Evolutionary conservation across 441 rosid genomes (phyloP), one percentile per base, ranked within the genome.

Genomic region (Adansonia grandidieri): DNA sequence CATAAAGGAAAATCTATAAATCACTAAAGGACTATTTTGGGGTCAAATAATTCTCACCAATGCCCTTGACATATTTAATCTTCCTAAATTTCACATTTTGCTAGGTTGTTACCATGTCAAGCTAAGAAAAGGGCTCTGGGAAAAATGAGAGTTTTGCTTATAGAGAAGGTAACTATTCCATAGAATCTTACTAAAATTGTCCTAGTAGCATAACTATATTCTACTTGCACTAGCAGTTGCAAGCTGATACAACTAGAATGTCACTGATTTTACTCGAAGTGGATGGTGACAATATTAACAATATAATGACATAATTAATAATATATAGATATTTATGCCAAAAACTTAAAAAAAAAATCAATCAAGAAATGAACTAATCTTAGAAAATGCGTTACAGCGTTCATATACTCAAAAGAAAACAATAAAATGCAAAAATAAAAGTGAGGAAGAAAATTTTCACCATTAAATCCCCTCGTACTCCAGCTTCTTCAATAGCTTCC

Each of bases 401-500:
- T 28, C 14, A 42, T 13, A 73, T 54, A 14, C 56, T 40, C 75
- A 71, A 62, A 80, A 54, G 32, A 40, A n/a, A 28, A 65, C 42
- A 71, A 71, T 4, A 17, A 71, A 73, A 37, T 19, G 62, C 56
- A 77, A 1, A 69, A 42, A 71, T 11, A 28, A 24, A 78, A 47
- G 22, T 7, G 51, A 67, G 32, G 20, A 74, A 48, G 67, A 69
- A 80, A n/a, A 62, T 64, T 75, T 69, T 84, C 86, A 94, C 98
- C 97, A 87, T 84, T 73, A 94, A 32, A 64, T 87, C 87, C 13
- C 99, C 97, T 79, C 91, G 89, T 68, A 94, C 96, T 57, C 99
- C 99, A 78, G 99, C 99, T 86, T 96, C 99, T 86, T 96, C 99
- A 64, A 93, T 86, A 28, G 98, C 98, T 87, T 96, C 98, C 80